Conservation (phyloP, 2,329 filamentous ascomycete species). For the Gnomoniopsis sp. region DNA sequence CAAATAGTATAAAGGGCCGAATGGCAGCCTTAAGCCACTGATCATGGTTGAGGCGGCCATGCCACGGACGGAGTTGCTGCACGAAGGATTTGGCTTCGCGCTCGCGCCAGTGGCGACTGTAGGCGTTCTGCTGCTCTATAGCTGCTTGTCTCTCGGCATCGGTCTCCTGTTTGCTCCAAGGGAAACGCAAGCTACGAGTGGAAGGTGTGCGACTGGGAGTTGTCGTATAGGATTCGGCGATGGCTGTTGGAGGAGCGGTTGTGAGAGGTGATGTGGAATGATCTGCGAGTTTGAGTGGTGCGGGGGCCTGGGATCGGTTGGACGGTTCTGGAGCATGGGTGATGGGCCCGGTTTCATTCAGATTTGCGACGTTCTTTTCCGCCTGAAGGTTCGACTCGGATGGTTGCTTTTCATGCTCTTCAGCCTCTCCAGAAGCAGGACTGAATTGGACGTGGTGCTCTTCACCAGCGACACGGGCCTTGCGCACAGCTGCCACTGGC, state of each 20-base stretch:
- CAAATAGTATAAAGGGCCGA: constrained; percentile 80
- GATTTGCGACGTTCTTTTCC: background rate
- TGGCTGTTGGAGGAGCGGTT: background rate
- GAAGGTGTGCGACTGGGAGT: constrained; percentile 11
- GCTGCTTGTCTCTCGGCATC: constrained; percentile 42
- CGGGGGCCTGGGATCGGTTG: background rate
- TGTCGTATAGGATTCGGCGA: constrained; percentile 2
- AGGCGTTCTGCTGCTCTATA: constrained; percentile 41
- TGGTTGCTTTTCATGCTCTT: background rate
- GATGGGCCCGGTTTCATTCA: background rate
- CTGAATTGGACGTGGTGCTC: constrained; percentile 57
- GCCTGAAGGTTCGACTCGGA: background rate
- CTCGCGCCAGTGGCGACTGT: constrained; percentile 68
- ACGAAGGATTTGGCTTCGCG: constrained; percentile 67
- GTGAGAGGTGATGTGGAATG: background rate
- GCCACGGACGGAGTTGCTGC: constrained; percentile 72
- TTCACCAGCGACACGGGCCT: constrained; percentile 7
- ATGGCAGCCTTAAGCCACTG: constrained; percentile 75
- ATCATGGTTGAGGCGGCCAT: constrained; percentile 74
- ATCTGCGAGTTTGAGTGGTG: background rate
- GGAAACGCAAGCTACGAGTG: constrained; percentile 9
- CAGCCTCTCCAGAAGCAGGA: constrained; percentile 24
- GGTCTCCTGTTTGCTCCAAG: constrained; percentile 22
- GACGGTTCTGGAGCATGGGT: background rate
- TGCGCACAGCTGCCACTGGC: background rate